Base-by-base conservation (phyloP, 2,329 filamentous ascomycete species). In the Cercospora beticola region DNA sequence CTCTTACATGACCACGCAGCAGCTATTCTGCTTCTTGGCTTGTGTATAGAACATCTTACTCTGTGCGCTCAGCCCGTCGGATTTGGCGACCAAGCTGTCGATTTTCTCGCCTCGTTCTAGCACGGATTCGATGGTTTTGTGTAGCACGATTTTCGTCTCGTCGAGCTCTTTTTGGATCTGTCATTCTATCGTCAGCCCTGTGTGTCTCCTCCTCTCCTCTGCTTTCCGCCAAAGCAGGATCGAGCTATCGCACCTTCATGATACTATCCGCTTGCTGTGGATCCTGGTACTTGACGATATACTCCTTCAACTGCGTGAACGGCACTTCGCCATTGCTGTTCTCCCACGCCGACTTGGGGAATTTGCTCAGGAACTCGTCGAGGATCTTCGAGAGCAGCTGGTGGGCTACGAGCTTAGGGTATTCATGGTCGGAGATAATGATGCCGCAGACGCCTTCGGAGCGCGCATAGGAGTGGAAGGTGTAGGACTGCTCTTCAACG, bases 101-200 rank as follows among this genome's bases (percentile, higher is more conserved):
- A 99, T 93, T 87, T 97, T 98, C 88, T 98, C 88, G 96, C 94
- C 95, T 70, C 95, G 88, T 84, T 97, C 90, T 77, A 97, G 81
- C 59, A 90, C 89, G 76, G 88, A 92, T 84, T 97, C 91, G 76
- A 97, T 97, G 56, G 95, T 97, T 87, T 98, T 97, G 83, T 98
- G 93, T 76, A 99, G 86, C 68, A 97, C 90, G 78, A 97, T 94
- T 87, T 97, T 98, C 70, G 94, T 98, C 86, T 97, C 94, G 78
- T 98, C 94, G 70, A 99, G 86, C 83, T 99, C 93, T 83, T 93
- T 91, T 82, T 98, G 94, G 76, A 99, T 97, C 86, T 77, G 66
- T 46, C n/a, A 9, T 28, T 7, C n/a, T 10, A 4, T 16, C 60
- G 67, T 73, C 58, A 93, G 94, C 31, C n/a, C 88, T 52, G n/a